These are phyloP conservation scores for Chaetomium fimeti DNA, from an alignment of 495 filamentous ascomycete species.

Conservation along the genomic window DNA sequence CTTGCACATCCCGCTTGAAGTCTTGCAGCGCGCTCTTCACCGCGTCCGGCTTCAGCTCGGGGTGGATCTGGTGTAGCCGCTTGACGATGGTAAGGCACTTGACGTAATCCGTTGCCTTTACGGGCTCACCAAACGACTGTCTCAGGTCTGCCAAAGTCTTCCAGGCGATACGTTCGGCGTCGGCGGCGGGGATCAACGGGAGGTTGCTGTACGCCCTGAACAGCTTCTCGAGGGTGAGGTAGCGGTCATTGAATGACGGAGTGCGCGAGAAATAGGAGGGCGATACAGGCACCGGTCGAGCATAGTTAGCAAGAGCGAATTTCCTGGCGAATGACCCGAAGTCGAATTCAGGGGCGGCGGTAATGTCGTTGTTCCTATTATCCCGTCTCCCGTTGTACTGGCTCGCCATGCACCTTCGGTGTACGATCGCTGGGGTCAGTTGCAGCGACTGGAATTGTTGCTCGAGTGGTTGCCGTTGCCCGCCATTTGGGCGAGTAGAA, in stretches of 20 bases:
- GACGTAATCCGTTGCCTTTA: constrained; percentile 76
- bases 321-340: constrained; percentile 8
- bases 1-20: constrained; percentile 75
- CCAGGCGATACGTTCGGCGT: constrained; percentile 81
- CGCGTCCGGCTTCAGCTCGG: constrained; percentile 67
- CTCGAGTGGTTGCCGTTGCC: constrained; percentile 30
- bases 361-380: too few species aligned
- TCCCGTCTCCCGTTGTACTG: constrained; percentile 9
- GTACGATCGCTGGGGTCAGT: constrained; percentile 16
- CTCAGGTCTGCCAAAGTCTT: constrained; percentile 74
- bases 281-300: constrained; percentile 78
- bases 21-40: constrained; percentile 60
- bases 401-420: constrained; percentile 29
- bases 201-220: constrained; percentile 67
- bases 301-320: constrained; percentile 30
- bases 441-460: constrained; percentile 33
- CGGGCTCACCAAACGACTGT: constrained; percentile 67
- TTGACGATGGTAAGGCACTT: constrained; percentile 71
- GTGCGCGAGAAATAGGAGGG: constrained; percentile 90
- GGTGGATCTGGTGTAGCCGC: constrained; percentile 82
- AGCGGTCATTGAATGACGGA: constrained; percentile 80
- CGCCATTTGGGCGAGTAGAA: constrained; percentile 18
- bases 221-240: constrained; percentile 68
- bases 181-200: constrained; percentile 59
- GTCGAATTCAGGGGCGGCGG: constrained; percentile 25